Evolutionary conservation across 2,329 filamentous ascomycete genomes (phyloP), one percentile per base, ranked within the genome.

Genomic region (Alternaria sp.): DNA sequence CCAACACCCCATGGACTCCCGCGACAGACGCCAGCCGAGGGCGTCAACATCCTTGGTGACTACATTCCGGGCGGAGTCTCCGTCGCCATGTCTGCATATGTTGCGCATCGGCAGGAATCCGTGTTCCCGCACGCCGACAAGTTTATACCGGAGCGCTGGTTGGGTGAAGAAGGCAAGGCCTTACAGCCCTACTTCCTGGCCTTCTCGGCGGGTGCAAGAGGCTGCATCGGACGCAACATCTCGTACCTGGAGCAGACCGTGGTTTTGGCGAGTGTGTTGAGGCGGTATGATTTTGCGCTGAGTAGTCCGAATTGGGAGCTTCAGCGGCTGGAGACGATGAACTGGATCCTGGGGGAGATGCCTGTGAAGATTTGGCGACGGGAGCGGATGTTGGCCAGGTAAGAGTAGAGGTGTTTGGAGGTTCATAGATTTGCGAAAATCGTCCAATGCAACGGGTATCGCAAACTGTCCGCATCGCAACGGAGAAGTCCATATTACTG

Each of bases 21-120:
- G 19, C 79, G 81, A 5, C 73, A 79, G 47, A 71, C 73, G 11
- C 73, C 76, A 9, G 63, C 73, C 17, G 68, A 72, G 5, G 79
- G 75, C 21, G 75, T 59, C 6, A 73, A 69, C 40, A 73, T 72
- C 23, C 63, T 73, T 12, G 73, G 73, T 17, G 67, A 75, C 30
- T 75, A 73, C 54, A 70, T 77, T 23, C 66, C 73, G 3, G 72
- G 71, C 9, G 73, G 73, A 9, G 66, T 73, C 6, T 65, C 76
- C 13, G 63, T 77, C 32, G 59, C 73, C 50, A 68, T 76, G 65
- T 83, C 83, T 7, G 82, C 85, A 9, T 86, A 85, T 66, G 83
- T 85, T 3, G 81, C 86, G 8, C 86, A 73, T 62, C 69, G 68
- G 52, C 65, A 73, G 6, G 65, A 71, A 21, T 59, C 61, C 3